Percentiles rank a stretch among this genome's conserved stretches.
These are phyloP conservation scores for Tulasnella sp. DNA, from an alignment of 768 basidiomycete genomes.

Conservation along the genomic window DNA sequence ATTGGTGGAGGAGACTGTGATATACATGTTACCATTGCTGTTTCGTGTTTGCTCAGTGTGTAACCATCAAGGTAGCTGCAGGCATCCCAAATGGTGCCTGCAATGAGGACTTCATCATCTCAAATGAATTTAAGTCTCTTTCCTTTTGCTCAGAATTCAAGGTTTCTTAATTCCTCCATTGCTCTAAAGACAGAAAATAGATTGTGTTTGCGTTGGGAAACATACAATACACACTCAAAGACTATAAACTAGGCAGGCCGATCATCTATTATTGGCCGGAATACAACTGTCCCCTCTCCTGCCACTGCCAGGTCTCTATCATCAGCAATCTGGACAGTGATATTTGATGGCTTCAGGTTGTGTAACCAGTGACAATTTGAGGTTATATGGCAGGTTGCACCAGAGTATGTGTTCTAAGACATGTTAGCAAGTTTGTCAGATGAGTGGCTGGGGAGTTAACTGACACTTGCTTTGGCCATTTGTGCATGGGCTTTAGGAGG, in stretches of 20 bases:
- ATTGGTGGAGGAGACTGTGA: not conserved
- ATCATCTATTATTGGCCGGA: not conserved
- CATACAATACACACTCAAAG: not conserved
- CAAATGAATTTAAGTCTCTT: too few species aligned
- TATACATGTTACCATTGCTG: not conserved
- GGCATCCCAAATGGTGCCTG: not conserved
- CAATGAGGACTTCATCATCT: not conserved
- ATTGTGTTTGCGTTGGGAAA: not conserved
- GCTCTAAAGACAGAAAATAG: not conserved
- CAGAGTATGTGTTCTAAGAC: not conserved
- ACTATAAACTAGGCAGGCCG: not conserved
- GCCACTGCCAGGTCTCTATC: not conserved
- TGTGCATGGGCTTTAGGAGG: not conserved
- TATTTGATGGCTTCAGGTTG: not conserved
- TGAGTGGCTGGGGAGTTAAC: too few species aligned
- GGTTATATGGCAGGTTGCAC: not conserved
- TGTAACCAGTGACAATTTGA: not conserved
- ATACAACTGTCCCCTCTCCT: not conserved
- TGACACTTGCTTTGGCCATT: not conserved
- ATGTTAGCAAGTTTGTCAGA: not conserved
- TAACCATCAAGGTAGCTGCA: not conserved
- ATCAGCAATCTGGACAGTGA: not conserved
- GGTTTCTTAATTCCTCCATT: not conserved
- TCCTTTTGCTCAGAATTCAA: too few species aligned
- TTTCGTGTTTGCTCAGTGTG: not conserved